Conservation (phyloP, 306 rosid genomes). For the Vigna unguiculata region DNA sequence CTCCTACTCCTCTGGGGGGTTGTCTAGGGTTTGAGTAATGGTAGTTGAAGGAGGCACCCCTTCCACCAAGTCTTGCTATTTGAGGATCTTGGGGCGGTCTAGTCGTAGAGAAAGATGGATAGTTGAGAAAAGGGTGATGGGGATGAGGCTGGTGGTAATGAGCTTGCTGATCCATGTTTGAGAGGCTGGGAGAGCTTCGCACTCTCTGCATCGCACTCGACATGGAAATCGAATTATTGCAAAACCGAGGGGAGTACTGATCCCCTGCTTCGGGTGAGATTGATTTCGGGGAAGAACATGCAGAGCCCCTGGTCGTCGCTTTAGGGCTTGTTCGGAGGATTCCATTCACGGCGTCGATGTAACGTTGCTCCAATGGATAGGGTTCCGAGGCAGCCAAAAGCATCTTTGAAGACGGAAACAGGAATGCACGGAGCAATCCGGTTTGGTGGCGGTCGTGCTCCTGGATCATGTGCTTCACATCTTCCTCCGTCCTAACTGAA, state of each 20-base stretch:
- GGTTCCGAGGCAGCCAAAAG: constrained; percentile 48
- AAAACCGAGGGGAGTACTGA: background rate
- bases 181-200: constrained; percentile 70
- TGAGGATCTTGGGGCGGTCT: constrained; percentile 47
- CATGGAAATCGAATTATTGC: background rate
- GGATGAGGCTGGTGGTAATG: constrained; percentile 23
- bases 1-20: constrained; percentile 33
- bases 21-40: constrained; percentile 30
- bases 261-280: constrained; percentile 59
- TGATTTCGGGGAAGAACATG: constrained; percentile 76
- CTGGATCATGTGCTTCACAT: constrained; percentile 77
- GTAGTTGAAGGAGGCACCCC: constrained; percentile 1
- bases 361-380: constrained; percentile 65
- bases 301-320: constrained; percentile 45
- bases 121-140: background rate
- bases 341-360: constrained; percentile 80
- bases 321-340: constrained; percentile 42
- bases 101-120: constrained; percentile 5
- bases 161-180: constrained; percentile 40
- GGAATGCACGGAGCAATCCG: constrained; percentile 65
- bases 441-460: constrained; percentile 65
- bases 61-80: background rate
- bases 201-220: constrained; percentile 57
- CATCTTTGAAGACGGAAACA: constrained; percentile 63
- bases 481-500: constrained; percentile 68